Percentiles rank a stretch among this genome's conserved stretches.
Evolutionary conservation across 2,329 filamentous ascomycete genomes (phyloP).

Genomic region (Arthrobotrys entomopaga): DNA sequence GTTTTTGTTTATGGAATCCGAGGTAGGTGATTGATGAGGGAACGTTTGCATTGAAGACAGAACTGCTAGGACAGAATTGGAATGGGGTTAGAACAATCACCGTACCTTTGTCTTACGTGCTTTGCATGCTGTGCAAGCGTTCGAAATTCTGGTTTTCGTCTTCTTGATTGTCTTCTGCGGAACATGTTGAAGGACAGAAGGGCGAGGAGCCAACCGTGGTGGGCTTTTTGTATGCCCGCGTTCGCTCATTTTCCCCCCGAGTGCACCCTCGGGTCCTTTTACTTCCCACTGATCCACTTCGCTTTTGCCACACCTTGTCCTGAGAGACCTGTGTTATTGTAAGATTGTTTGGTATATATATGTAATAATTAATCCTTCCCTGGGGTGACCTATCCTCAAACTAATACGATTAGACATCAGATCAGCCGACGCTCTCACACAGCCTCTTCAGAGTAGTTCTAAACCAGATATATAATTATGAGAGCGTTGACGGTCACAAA

Average conservation of each 20-base stretch:
- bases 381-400: slow-evolving; percentile 17
- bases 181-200: slow-evolving; percentile 52
- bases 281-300: neutral
- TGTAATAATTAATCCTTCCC: slow-evolving; percentile 18
- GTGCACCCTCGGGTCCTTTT: slow-evolving; percentile 28
- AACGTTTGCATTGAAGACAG: too few relatives aligned
- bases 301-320: slow-evolving; percentile 38
- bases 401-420: slow-evolving; percentile 22
- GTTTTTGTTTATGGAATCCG: too few relatives aligned
- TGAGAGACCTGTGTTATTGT: neutral
- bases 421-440: neutral
- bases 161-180: slow-evolving; percentile 52
- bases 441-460: neutral
- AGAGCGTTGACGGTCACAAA: slow-evolving; percentile 4
- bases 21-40: too few relatives aligned
- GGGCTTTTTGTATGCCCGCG: slow-evolving; percentile 44
- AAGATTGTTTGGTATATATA: too few relatives aligned
- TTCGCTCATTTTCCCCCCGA: slow-evolving; percentile 44
- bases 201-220: slow-evolving; percentile 46
- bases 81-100: neutral
- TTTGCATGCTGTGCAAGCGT: slow-evolving; percentile 52
- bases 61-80: neutral
- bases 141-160: slow-evolving; percentile 52
- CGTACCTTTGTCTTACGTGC: slow-evolving; percentile 53
- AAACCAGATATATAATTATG: slow-evolving; percentile 18